Base-by-base conservation (phyloP, 768 basidiomycete species). In the Cyclocybe cylindracea region DNA sequence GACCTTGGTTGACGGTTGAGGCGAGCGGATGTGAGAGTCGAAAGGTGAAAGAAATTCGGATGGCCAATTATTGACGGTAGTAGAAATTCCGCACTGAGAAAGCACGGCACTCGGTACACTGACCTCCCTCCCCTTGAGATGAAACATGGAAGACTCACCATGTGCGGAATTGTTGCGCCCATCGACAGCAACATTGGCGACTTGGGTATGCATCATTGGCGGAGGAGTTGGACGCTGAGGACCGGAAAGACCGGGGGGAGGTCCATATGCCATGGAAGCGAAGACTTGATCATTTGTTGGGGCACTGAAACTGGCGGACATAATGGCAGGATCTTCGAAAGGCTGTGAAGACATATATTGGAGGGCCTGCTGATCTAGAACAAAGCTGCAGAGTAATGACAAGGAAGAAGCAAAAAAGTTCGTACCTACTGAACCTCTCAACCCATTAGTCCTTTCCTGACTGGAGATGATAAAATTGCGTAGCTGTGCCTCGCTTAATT, bases 31-130 rank as follows among this genome's bases (percentile, higher is more conserved):
- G 54, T 18, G 40, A 43, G 52, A 37, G 48, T 53, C 50, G 18
- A 52, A 44, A 18, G 54, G 53, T 50, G 52, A 66, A 61, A 66
- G 66, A 65, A 67, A 58, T 67, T 61, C 68, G 65, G 70, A 69
- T 58, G 72, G 70, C 71, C 64, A 58, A 75, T 89, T 77, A 89
- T 75, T 79, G 80, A 67, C 80, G 85, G 80, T 84, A 77, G 72
- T 82, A 82, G 75, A 82, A 74, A 81, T 85, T 86, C 85, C 86
- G 87, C 84, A 87, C 88, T 90, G 86, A 76, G 74, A 87, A 89
- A 87, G 87, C 77, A 88, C 84, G 86, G 86, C 71, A 74, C 87
- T 90, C 79, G 89, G 87, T 89, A 91, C 85, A 80, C 80, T 83
- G 85, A 78, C 86, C 86, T 82, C 86, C 88, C 85, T 87, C 87